Evolutionary conservation across 305 asterid species (phyloP).

Genomic region (Striga hermonthica): DNA sequence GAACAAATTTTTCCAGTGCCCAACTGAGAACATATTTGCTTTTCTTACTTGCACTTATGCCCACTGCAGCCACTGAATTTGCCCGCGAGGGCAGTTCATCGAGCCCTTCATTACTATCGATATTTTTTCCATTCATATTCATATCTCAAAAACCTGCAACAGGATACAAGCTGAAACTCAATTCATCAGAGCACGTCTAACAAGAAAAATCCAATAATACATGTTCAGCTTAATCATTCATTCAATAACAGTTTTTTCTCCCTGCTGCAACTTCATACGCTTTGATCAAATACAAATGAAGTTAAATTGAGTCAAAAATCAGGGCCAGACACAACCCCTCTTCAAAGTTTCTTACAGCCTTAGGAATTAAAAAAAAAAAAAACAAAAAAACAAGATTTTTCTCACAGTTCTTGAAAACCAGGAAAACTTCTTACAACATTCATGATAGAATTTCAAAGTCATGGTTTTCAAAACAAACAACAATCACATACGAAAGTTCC

Average conservation of each 20-base stretch:
- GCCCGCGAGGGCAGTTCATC: constrained; percentile 34
- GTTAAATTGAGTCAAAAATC: not conserved
- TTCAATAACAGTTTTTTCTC: not conserved
- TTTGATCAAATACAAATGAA: not conserved
- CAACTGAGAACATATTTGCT: constrained; percentile 55
- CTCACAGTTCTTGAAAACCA: not conserved
- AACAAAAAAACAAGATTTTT: not conserved
- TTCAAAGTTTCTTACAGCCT: not conserved
- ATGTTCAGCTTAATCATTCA: not conserved
- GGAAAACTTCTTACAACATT: not conserved
- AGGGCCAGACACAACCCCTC: not conserved
- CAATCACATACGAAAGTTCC: not conserved
- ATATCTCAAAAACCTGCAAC: constrained; percentile 31
- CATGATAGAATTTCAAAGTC: not conserved
- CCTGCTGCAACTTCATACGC: not conserved
- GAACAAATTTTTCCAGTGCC: constrained; percentile 80
- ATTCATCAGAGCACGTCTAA: constrained; percentile 1
- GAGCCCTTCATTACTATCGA: constrained; percentile 32
- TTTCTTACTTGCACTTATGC: constrained; percentile 56
- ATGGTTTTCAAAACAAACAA: not conserved
- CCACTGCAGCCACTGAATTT: constrained; percentile 48
- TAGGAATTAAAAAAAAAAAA: too few species aligned
- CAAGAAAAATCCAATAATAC: not conserved
- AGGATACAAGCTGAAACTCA: constrained; percentile 1
- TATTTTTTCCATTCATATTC: constrained; percentile 33